Conservation (phyloP, 2,329 filamentous ascomycete species). For the Xylaria sp. region DNA sequence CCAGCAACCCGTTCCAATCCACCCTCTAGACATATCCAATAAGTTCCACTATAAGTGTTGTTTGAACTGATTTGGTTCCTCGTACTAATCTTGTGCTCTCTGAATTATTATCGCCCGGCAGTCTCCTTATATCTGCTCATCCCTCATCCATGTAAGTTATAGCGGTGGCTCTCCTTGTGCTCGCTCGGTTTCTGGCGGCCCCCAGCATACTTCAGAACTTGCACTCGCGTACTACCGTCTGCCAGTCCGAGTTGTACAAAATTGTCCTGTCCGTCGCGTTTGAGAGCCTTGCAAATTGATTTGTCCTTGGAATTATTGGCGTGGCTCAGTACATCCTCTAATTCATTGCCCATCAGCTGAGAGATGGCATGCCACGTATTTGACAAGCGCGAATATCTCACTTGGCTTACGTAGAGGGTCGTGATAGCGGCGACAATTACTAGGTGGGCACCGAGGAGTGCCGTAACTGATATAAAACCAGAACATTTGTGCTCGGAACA, state of each 20-base stretch:
- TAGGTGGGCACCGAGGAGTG: conserved; percentile 4
- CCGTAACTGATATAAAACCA: conserved; percentile 14
- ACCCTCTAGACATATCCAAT: background rate
- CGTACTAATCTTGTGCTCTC: too few species aligned
- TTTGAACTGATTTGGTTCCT: too few species aligned
- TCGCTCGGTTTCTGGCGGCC: background rate
- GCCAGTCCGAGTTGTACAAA: conserved; percentile 5
- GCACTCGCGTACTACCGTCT: conserved; percentile 7
- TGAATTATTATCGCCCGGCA: background rate
- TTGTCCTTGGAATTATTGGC: conserved; percentile 10
- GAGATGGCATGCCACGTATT: conserved; percentile 21
- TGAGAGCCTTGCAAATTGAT: background rate
- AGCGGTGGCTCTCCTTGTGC: background rate
- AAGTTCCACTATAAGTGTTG: too few species aligned
- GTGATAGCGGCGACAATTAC: conserved; percentile 2
- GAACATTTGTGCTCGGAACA: conserved; percentile 10
- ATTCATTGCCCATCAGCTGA: conserved; percentile 12
- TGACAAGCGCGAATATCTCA: conserved; percentile 15
- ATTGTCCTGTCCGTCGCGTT: background rate
- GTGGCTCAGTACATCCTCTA: background rate
- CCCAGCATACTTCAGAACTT: background rate
- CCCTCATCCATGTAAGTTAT: background rate
- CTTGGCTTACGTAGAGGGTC: conserved; percentile 1
- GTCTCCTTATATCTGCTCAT: background rate
- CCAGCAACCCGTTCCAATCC: background rate